These are phyloP conservation scores for Halophytophthora polymorphica DNA, from an alignment of 352 stramenopile species.

Conservation along the genomic window DNA sequence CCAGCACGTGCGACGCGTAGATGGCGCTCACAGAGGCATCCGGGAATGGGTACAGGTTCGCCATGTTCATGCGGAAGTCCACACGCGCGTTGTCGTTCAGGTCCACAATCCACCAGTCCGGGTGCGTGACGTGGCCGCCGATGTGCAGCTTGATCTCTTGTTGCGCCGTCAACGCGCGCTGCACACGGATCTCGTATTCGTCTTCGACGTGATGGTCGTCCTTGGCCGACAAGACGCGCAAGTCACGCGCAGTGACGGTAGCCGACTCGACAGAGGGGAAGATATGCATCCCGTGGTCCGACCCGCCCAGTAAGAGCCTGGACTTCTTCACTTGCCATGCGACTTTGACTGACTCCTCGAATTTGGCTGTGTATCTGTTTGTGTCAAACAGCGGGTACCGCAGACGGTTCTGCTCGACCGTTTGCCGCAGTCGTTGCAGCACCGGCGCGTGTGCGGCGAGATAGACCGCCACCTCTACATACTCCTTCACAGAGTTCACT, in stretches of 20 bases:
- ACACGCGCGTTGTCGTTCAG: conserved; percentile 38
- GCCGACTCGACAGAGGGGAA: conserved; percentile 28
- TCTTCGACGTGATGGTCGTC: conserved; percentile 29
- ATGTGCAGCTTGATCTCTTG: conserved; percentile 60
- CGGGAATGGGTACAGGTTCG: conserved; percentile 64
- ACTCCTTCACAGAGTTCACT: conserved; percentile 75
- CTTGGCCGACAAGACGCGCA: conserved; percentile 38
- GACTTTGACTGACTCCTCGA: conserved; percentile 41
- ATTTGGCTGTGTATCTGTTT: conserved; percentile 40
- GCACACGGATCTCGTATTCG: conserved; percentile 38
- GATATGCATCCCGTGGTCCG: conserved; percentile 35
- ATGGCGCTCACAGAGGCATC: conserved; percentile 53
- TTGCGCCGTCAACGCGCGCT: conserved; percentile 20
- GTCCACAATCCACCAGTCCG: conserved; percentile 75
- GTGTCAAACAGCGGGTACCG: conserved; percentile 69
- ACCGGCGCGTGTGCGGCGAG: conserved; percentile 36
- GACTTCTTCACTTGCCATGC: conserved; percentile 43
- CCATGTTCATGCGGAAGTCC: conserved; percentile 67
- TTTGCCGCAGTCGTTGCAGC: conserved; percentile 30
- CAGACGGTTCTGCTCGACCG: conserved; percentile 42
- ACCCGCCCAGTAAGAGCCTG: conserved; percentile 2
- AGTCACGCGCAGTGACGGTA: conserved; percentile 18
- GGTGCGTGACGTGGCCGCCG: conserved; percentile 35
- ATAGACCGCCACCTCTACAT: conserved; percentile 68
- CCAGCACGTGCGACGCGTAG: conserved; percentile 76